Evolutionary conservation across 495 filamentous ascomycete genomes (phyloP).

Genomic region (Penicillium crystallinum): DNA sequence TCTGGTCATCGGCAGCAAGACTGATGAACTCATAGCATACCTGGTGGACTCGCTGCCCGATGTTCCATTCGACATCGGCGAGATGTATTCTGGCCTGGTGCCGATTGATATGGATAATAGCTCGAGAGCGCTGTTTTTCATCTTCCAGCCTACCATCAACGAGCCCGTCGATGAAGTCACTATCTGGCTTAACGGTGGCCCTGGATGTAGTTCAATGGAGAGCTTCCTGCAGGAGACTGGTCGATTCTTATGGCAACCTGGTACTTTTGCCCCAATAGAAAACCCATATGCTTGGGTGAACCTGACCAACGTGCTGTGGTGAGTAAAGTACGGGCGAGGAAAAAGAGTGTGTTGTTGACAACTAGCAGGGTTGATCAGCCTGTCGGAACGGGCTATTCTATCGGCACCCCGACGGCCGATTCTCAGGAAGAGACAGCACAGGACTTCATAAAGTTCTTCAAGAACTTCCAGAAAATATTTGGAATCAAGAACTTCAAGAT

Average conservation of each 20-base stretch:
- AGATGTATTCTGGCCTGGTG: constrained; percentile 60
- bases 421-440: constrained; percentile 52
- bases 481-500: constrained; percentile 57
- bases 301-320: constrained; percentile 60
- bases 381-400: constrained; percentile 53
- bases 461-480: constrained; percentile 58
- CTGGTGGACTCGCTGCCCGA: constrained; percentile 60
- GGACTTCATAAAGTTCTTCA: constrained; percentile 60
- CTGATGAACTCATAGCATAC: constrained; percentile 43
- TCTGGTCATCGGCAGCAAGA: background rate
- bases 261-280: constrained; percentile 50
- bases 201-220: constrained; percentile 62
- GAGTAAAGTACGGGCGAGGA: constrained; percentile 4
- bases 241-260: constrained; percentile 56
- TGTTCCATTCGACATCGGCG: background rate
- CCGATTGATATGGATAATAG: constrained; percentile 58
- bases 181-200: constrained; percentile 71
- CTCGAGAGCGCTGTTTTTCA: constrained; percentile 46
- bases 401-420: constrained; percentile 48
- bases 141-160: constrained; percentile 46
- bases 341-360: background rate
- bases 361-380: constrained; percentile 47
- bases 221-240: constrained; percentile 66
- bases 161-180: constrained; percentile 58
- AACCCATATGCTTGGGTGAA: constrained; percentile 67